Evolutionary conservation across 306 rosid species (phyloP).

Genomic region (Phaseolus lunatus): DNA sequence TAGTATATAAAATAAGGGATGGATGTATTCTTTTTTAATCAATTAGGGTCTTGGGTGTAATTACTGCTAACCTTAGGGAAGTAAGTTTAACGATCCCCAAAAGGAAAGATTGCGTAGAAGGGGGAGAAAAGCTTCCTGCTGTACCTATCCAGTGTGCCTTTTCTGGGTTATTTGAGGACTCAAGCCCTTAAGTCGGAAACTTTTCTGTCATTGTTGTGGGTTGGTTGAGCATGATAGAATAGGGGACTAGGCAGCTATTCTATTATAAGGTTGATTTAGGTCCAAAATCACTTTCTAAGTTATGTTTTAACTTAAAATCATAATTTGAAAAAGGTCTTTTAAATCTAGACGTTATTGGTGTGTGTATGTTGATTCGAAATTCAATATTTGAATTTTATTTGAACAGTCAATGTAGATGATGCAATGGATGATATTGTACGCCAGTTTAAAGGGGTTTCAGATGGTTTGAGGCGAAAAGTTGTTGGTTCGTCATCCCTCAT

Average conservation of each 20-base stretch:
- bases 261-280: background rate
- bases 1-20: background rate
- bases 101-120: constrained; percentile 18
- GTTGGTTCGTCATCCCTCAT: constrained; percentile 60
- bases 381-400: constrained; percentile 28
- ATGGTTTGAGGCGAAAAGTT: constrained; percentile 80
- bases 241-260: constrained; percentile 16
- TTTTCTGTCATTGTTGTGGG: constrained; percentile 1
- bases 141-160: background rate
- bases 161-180: constrained; percentile 36
- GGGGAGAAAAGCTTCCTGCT: constrained; percentile 20
- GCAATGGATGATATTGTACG: constrained; percentile 96
- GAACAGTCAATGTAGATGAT: constrained; percentile 89
- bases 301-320: constrained; percentile 24
- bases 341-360: background rate
- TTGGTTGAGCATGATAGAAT: constrained; percentile 25
- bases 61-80: background rate
- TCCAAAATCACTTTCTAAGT: background rate
- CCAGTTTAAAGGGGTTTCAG: constrained; percentile 96
- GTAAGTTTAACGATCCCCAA: background rate
- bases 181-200: constrained; percentile 16
- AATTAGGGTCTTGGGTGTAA: background rate
- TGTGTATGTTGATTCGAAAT: constrained; percentile 24
- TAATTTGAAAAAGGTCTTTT: constrained; percentile 10
- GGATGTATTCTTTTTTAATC: background rate